These are phyloP conservation scores for Aureobasidium lini DNA, from an alignment of 2,329 filamentous ascomycete species.

Conservation along the genomic window DNA sequence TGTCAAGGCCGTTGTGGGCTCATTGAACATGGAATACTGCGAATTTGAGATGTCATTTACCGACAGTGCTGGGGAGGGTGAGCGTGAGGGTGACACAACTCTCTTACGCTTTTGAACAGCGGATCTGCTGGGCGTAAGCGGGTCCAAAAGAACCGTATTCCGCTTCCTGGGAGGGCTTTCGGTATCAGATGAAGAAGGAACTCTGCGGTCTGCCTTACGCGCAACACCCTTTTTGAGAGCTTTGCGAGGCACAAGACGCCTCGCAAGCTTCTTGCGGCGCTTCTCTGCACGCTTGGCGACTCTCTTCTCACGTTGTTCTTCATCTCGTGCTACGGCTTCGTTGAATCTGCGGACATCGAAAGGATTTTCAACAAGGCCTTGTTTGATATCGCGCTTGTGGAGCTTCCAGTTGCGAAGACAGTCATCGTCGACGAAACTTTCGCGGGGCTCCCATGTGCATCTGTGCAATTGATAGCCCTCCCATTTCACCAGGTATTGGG, in stretches of 20 bases:
- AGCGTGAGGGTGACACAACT: neutral
- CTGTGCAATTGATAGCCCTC: conserved; percentile 22
- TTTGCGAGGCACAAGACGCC: neutral
- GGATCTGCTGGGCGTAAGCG: neutral
- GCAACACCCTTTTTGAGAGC: conserved; percentile 11
- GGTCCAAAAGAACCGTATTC: neutral
- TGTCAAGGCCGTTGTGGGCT: neutral
- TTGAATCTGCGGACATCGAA: conserved; percentile 22
- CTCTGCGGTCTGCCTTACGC: neutral
- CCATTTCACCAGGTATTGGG: conserved; percentile 23
- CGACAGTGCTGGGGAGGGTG: neutral
- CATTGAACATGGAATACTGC: conserved; percentile 15
- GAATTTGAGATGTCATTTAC: conserved; percentile 9
- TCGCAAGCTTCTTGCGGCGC: conserved; percentile 16
- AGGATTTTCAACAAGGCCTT: conserved; percentile 16
- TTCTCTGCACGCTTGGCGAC: conserved; percentile 21
- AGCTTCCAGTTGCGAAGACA: conserved; percentile 18
- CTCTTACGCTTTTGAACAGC: neutral
- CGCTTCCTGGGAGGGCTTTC: neutral
- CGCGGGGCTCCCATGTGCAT: conserved; percentile 25
- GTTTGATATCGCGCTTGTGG: conserved; percentile 16
- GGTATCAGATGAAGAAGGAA: neutral
- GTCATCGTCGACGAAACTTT: neutral
- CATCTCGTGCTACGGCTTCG: conserved; percentile 13
- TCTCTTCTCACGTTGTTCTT: conserved; percentile 14